Conservation (phyloP, 495 filamentous ascomycete species). For the Neurospora pannonica region DNA sequence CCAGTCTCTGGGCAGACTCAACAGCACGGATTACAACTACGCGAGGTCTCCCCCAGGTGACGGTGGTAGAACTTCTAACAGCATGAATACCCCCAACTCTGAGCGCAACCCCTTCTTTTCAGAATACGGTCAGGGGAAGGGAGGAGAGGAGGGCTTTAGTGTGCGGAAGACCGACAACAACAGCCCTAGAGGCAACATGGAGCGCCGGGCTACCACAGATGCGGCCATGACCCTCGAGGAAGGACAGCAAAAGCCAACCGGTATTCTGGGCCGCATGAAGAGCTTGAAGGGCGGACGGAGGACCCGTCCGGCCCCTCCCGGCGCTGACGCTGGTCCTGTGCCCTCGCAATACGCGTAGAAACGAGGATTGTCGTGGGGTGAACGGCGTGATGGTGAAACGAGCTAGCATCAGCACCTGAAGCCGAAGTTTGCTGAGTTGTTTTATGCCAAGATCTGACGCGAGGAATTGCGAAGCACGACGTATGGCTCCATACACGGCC, state of each 20-base stretch:
- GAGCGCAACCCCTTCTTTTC: conserved; percentile 81
- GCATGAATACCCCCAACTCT: conserved; percentile 50
- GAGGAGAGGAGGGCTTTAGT: conserved; percentile 34
- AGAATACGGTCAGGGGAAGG: conserved; percentile 48
- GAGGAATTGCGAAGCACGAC: not conserved
- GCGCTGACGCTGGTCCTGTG: conserved; percentile 14
- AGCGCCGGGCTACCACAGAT: conserved; percentile 65
- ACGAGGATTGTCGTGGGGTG: not conserved
- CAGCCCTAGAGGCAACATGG: conserved; percentile 52
- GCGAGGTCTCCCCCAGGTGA: conserved; percentile 43
- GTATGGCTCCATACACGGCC: not conserved
- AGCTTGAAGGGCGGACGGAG: conserved; percentile 60
- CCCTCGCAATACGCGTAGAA: conserved; percentile 16
- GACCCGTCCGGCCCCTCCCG: conserved; percentile 23
- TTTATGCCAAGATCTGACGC: not conserved
- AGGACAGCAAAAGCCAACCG: conserved; percentile 35
- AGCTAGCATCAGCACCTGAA: not conserved
- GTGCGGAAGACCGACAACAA: conserved; percentile 32
- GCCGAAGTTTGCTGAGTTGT: not conserved
- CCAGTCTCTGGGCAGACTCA: conserved; percentile 43
- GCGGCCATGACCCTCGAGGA: conserved; percentile 31
- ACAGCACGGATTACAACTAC: conserved; percentile 36
- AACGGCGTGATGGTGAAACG: not conserved
- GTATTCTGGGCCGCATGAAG: conserved; percentile 81
- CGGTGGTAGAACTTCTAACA: conserved; percentile 55